A percentile compares a stretch with the other conserved stretches of the same genome.
Evolutionary conservation across 768 basidiomycete genomes (phyloP).

Genomic region (Paxillus involutus): DNA sequence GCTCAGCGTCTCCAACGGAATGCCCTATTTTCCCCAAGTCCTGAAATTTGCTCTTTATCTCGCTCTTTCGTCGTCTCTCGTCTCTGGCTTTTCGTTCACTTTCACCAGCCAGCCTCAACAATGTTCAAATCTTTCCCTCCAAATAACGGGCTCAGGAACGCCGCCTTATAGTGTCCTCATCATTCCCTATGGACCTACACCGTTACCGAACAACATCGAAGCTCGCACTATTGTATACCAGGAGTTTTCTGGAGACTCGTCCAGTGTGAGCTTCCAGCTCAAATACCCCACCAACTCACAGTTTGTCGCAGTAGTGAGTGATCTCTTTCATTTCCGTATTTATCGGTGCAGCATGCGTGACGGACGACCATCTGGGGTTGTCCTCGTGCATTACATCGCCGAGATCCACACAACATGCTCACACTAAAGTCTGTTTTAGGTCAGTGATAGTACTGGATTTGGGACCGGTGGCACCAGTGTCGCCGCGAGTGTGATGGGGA

Average conservation of each 20-base stretch:
- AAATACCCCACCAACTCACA: conserved; percentile 67
- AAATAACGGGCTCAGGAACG: conserved; percentile 57
- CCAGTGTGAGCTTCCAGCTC: conserved; percentile 52
- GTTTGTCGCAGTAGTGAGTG: conserved; percentile 74
- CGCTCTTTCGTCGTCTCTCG: conserved; percentile 27
- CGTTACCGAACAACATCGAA: conserved; percentile 62
- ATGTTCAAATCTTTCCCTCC: conserved; percentile 62
- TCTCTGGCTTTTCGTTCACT: conserved; percentile 42
- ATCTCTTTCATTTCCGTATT: neutral
- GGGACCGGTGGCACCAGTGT: conserved; percentile 77
- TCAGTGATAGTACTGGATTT: conserved; percentile 61
- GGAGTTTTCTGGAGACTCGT: conserved; percentile 43
- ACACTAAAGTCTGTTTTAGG: conserved; percentile 30
- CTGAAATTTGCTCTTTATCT: conserved; percentile 8
- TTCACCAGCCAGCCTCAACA: conserved; percentile 54
- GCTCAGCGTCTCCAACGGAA: neutral
- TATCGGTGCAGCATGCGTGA: neutral
- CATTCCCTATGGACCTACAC: conserved; percentile 64
- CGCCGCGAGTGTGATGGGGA: conserved; percentile 52
- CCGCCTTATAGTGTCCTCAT: conserved; percentile 71
- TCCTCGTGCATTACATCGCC: neutral
- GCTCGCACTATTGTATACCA: conserved; percentile 58
- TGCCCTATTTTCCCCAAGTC: conserved; percentile 3
- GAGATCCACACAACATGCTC: neutral
- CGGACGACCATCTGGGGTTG: neutral